Conservation (phyloP, 371 early-diverging fungal species). For the Thermomucor indicae-seudaticae region DNA sequence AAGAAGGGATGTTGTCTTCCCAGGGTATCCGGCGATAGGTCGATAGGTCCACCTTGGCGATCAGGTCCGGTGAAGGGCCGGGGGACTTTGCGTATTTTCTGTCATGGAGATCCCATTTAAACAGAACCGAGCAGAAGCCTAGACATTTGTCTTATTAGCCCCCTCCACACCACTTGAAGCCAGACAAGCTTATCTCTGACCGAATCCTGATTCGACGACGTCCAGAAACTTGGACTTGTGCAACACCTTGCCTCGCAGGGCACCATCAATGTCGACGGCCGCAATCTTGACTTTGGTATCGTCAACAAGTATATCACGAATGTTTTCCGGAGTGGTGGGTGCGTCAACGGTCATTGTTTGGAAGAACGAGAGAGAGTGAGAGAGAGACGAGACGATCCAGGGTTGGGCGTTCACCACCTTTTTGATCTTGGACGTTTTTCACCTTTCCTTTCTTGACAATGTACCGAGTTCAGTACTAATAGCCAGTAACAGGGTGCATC, state of each 20-base stretch:
- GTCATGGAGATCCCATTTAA: constrained; percentile 82
- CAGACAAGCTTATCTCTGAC: too few relatives aligned
- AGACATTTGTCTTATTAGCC: too few relatives aligned
- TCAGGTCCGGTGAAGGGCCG: constrained; percentile 59
- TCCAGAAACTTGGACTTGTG: constrained; percentile 64
- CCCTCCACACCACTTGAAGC: too few relatives aligned
- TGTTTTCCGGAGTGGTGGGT: constrained; percentile 20
- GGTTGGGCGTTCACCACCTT: too few relatives aligned
- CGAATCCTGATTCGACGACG: constrained; percentile 65
- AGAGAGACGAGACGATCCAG: too few relatives aligned
- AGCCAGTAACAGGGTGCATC: too few relatives aligned
- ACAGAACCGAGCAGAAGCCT: constrained; percentile 82
- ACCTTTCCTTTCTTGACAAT: too few relatives aligned
- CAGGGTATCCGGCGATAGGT: constrained; percentile 72
- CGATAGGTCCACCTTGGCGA: constrained; percentile 66
- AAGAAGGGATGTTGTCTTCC: constrained; percentile 79
- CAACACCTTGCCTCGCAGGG: constrained; percentile 74
- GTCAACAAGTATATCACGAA: constrained; percentile 24
- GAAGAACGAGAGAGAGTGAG: background rate
- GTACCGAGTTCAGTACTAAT: too few relatives aligned
- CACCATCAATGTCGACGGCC: constrained; percentile 76
- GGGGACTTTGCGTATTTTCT: constrained; percentile 30
- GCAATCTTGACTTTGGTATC: constrained; percentile 56
- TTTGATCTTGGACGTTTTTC: too few relatives aligned
- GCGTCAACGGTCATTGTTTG: constrained; percentile 9